Conservation (phyloP, 106 monocot species). For the Platanthera guangdongensis region DNA sequence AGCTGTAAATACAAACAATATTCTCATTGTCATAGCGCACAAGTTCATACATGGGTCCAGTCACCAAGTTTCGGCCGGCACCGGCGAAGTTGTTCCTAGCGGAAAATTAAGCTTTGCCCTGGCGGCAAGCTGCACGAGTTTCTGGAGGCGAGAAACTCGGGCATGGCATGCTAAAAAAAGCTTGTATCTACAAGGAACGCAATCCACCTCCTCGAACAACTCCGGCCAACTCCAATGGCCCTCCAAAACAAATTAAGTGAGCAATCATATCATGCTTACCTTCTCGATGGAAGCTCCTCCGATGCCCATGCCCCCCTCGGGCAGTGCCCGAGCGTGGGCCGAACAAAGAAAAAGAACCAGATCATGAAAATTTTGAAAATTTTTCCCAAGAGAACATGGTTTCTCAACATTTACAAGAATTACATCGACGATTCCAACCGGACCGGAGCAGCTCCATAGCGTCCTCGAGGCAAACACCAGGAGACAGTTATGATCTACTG, state of each 20-base stretch:
- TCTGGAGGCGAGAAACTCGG: background rate
- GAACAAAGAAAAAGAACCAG: slow-evolving; percentile 9
- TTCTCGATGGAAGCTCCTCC: background rate
- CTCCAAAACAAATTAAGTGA: background rate
- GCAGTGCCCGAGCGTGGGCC: background rate
- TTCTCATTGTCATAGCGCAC: background rate
- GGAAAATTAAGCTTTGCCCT: background rate
- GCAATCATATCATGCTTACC: background rate
- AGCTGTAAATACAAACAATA: slow-evolving; percentile 12
- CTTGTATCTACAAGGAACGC: slow-evolving; percentile 4
- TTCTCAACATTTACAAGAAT: slow-evolving; percentile 41
- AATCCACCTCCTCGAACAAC: background rate
- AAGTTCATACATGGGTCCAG: slow-evolving; percentile 2
- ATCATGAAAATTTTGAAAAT: slow-evolving; percentile 10
- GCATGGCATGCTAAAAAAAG: background rate
- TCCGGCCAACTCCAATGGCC: background rate
- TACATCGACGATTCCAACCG: slow-evolving; percentile 7
- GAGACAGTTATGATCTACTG: slow-evolving; percentile 11
- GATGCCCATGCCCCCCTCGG: background rate
- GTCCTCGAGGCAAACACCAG: slow-evolving; percentile 14
- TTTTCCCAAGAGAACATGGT: slow-evolving; percentile 10
- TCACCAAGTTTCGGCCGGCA: background rate
- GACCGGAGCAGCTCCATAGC: slow-evolving; percentile 11
- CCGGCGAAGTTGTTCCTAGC: background rate
- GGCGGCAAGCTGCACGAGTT: background rate